phyloP scores from a whole-genome alignment of 2,329 filamentous ascomycete species.

The Pochonia chlamydosporia region DNA sequence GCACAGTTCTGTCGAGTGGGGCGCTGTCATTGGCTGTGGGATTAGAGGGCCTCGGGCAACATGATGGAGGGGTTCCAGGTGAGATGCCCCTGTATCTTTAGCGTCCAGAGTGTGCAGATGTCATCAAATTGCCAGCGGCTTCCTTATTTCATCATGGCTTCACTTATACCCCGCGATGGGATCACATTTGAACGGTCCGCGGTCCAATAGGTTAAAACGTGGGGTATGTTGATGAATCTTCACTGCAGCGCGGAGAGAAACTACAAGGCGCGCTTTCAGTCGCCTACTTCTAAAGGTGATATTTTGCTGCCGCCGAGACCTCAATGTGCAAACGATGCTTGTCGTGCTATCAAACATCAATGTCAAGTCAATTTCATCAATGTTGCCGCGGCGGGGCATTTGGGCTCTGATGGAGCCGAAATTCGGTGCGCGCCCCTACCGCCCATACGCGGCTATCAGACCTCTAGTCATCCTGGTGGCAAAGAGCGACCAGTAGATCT shows the following conservation, averaged over 20 bases:
- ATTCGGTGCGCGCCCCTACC: constrained; percentile 7
- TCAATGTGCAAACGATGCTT: too few species aligned
- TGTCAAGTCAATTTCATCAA: background rate
- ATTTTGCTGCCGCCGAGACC: background rate
- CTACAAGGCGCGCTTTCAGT: too few species aligned
- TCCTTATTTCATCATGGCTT: too few species aligned
- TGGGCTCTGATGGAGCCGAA: background rate
- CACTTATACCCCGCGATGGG: too few species aligned
- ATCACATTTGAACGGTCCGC: background rate
- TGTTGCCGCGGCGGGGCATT: constrained; percentile 5
- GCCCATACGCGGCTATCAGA: constrained; percentile 4
- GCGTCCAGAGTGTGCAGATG: too few species aligned
- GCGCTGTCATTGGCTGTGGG: background rate
- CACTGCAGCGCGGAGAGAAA: too few species aligned
- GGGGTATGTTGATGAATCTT: too few species aligned
- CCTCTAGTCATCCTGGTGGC: background rate
- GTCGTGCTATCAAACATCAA: background rate
- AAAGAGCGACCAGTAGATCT: too few species aligned
- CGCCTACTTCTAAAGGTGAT: too few species aligned
- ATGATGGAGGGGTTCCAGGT: too few species aligned
- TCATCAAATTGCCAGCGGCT: too few species aligned
- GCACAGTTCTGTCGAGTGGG: background rate
- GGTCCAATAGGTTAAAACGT: background rate
- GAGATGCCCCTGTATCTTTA: too few species aligned
- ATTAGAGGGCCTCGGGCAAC: background rate